These are phyloP conservation scores for Solanum hybrid DNA, from an alignment of 305 asterid genomes.

Conservation along the genomic window DNA sequence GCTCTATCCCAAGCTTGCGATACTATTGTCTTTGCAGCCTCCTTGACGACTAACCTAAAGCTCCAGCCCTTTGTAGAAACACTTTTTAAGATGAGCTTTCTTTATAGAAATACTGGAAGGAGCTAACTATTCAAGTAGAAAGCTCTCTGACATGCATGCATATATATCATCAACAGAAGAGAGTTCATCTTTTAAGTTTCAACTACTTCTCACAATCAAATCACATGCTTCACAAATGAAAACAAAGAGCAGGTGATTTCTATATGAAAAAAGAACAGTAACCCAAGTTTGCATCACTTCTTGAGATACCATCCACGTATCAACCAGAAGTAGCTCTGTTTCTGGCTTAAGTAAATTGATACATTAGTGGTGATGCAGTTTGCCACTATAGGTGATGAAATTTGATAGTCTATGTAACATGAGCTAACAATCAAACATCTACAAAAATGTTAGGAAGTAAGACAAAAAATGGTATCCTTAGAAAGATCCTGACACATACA, in stretches of 20 bases:
- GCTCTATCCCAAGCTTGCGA: background rate
- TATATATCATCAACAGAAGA: background rate
- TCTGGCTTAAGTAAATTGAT: background rate
- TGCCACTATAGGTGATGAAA: background rate
- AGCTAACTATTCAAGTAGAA: background rate
- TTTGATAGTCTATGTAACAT: background rate
- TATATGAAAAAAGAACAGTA: background rate
- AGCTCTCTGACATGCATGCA: background rate
- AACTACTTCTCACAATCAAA: background rate
- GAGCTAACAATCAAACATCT: background rate
- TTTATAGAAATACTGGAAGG: background rate
- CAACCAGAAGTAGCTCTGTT: background rate
- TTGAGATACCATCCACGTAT: background rate
- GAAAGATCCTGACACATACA: slow-evolving; percentile 30
- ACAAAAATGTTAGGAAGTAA: background rate
- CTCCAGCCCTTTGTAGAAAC: background rate
- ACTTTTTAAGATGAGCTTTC: background rate
- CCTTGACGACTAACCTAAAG: background rate
- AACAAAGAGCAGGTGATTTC: background rate
- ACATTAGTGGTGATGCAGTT: background rate
- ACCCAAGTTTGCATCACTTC: background rate
- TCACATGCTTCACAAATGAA: background rate
- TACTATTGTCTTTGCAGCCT: background rate
- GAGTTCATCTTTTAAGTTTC: background rate
- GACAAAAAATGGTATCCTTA: background rate